Conservation (phyloP, 2,329 filamentous ascomycete species). For the Ophiostoma montium region DNA sequence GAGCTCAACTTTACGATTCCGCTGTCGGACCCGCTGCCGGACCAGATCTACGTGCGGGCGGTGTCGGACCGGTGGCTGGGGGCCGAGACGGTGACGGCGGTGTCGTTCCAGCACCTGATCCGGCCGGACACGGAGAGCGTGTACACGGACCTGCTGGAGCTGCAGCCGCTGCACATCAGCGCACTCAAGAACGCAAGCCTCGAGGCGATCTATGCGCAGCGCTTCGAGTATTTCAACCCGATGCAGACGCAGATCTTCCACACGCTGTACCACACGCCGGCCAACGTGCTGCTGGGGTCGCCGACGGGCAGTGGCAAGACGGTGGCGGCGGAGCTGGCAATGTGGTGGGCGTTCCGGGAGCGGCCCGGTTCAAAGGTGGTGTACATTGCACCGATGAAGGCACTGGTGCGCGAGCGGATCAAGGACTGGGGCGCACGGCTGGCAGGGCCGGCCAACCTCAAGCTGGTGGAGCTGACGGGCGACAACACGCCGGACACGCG, state of each 20-base stretch:
- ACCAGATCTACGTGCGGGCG: constrained; percentile 88
- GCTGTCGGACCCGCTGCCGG: constrained; percentile 79
- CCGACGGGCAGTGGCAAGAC: constrained; percentile 97
- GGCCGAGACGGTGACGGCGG: constrained; percentile 84
- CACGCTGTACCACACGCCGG: constrained; percentile 79
- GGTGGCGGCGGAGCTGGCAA: constrained; percentile 85
- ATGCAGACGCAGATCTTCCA: constrained; percentile 99
- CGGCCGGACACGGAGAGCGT: constrained; percentile 94
- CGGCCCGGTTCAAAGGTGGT: constrained; percentile 93
- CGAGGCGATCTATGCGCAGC: constrained; percentile 75
- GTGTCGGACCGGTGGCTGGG: constrained; percentile 95
- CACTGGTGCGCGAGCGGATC: constrained; percentile 87
- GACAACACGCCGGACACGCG: constrained; percentile 96
- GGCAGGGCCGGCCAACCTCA: constrained; percentile 69
- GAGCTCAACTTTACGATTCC: constrained; percentile 98
- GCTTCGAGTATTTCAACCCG: constrained; percentile 95
- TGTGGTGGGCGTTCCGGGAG: constrained; percentile 99
- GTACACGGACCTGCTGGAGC: constrained; percentile 83
- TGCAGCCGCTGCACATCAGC: constrained; percentile 77
- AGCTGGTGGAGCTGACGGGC: constrained; percentile 80
- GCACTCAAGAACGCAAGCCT: constrained; percentile 77
- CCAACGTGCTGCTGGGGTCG: constrained; percentile 87
- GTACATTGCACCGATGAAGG: constrained; percentile 99
- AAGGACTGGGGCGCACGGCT: constrained; percentile 85
- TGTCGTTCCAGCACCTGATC: constrained; percentile 96